Base-by-base conservation (phyloP, 2,329 filamentous ascomycete genomes). In the Fusarium protoensiforme region DNA sequence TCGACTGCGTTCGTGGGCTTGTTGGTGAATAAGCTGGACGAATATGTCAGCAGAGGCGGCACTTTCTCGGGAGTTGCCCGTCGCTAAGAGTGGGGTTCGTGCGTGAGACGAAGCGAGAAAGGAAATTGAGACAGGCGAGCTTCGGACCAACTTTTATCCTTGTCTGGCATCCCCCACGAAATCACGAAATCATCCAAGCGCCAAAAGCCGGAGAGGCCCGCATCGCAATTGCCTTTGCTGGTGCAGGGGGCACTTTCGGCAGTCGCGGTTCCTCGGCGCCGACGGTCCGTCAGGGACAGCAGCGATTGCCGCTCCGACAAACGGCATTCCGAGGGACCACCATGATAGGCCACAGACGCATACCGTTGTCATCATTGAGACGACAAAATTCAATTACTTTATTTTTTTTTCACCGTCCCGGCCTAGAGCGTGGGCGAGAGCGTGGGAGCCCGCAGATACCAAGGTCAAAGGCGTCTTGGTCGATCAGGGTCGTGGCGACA, bases 201-300 rank as follows among this genome's bases (percentile, higher is more conserved):
- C 36, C 27, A 24, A 27, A 38, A 36, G 46, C 33, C 24, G 39
- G 31, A 51, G 59, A 51, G 13, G 10, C 22, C 53, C 41, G 46
- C 46, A 51, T n/a, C 22, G 11, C 39, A 61, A 48, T 53, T 62
- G 24, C 43, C 38, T 62, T 20, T 24, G 16, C 39, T 39, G 60
- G 22, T 24, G 35, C 16, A 20, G 59, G 56, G 41, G 48, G 27
- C 36, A 11, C 36, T 39, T n/a, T n/a, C 71, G 71, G 71, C 61
- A 74, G 61, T 74, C 71, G 71, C 71, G 71, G 71, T 61, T 53
- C 68, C 68, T 74, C 71, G 71, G 71, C 64, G 41, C 71, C 71
- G 71, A 74, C 54, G 58, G 56, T 74, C 71, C 71, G 71, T 51
- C 38, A 53, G 22, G 10, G 46, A 62, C 35, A 35, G 2, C 36